Conservation (phyloP, 2,329 filamentous ascomycete species). For the Colletotrichum somersetense region DNA sequence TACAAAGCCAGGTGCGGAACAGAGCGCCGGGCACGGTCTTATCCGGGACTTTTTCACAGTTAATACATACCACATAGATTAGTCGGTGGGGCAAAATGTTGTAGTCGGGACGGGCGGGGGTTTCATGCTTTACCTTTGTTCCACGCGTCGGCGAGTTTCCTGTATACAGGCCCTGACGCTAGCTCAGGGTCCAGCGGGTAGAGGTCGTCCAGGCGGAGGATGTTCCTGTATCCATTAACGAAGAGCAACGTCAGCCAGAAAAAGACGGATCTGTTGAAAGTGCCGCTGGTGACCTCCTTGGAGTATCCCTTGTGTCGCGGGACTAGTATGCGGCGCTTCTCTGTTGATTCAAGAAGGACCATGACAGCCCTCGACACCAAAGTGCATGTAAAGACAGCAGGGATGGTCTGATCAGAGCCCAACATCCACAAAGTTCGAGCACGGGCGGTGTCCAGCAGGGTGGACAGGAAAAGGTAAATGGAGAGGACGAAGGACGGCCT, state of each 20-base stretch:
- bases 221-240: constrained; percentile 58
- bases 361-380: constrained; percentile 40
- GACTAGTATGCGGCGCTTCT: constrained; percentile 50
- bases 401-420: constrained; percentile 32
- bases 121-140: constrained; percentile 36
- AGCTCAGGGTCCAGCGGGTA: constrained; percentile 45
- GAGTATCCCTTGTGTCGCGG: constrained; percentile 58
- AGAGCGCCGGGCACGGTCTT: constrained; percentile 40
- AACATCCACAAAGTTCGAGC: constrained; percentile 43
- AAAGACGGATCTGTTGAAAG: constrained; percentile 63
- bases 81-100: constrained; percentile 27
- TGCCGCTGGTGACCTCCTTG: constrained; percentile 62
- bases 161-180: constrained; percentile 39
- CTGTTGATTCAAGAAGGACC: constrained; percentile 45
- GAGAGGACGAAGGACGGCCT: constrained; percentile 42
- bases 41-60: constrained; percentile 40
- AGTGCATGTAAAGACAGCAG: constrained; percentile 40
- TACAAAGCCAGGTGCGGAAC: constrained; percentile 38
- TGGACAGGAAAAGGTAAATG: constrained; percentile 39
- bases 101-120: constrained; percentile 1
- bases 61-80: constrained; percentile 1
- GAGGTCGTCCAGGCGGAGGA: constrained; percentile 55
- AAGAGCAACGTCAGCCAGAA: constrained; percentile 68
- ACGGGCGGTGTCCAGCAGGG: constrained; percentile 42
- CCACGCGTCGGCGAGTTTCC: constrained; percentile 43